Evolutionary conservation across 495 filamentous ascomycete genomes (phyloP).

Genomic region (Rhizodiscina lignyota): DNA sequence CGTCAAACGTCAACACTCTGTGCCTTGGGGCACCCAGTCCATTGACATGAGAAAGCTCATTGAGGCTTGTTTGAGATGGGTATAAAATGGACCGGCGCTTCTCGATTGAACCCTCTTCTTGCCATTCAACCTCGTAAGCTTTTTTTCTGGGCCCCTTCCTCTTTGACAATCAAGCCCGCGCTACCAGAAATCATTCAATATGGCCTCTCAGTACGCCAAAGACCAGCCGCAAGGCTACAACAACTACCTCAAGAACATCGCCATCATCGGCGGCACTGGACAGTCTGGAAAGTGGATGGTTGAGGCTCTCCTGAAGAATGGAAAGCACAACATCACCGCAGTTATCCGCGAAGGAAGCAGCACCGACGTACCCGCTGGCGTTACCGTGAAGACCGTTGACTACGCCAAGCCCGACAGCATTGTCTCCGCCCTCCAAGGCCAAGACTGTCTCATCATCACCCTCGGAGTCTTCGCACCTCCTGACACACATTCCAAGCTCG

Average conservation of each 20-base stretch:
- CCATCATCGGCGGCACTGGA: constrained; percentile 33
- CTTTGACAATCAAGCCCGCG: too few species aligned
- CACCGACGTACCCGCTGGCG: constrained; percentile 21
- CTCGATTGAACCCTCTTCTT: too few species aligned
- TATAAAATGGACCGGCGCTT: too few species aligned
- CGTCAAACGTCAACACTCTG: too few species aligned
- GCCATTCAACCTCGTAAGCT: too few species aligned
- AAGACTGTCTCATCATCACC: constrained; percentile 46
- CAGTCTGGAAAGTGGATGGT: constrained; percentile 36
- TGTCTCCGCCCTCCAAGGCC: constrained; percentile 27
- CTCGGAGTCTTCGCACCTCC: constrained; percentile 24
- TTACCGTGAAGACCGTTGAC: constrained; percentile 26
- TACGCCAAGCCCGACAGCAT: constrained; percentile 27
- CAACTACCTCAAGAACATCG: constrained; percentile 29
- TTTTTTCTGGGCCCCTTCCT: too few species aligned
- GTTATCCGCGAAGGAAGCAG: constrained; percentile 31
- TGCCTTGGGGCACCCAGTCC: too few species aligned
- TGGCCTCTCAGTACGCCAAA: constrained; percentile 8
- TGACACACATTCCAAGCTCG: constrained; percentile 29
- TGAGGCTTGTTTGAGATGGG: too few species aligned
- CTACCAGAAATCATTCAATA: too few species aligned
- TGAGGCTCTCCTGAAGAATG: constrained; percentile 28
- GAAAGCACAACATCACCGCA: constrained; percentile 38
- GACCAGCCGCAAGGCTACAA: constrained; percentile 9
- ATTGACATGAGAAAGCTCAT: too few species aligned